Percentiles rank a stretch among this genome's conserved stretches.
phyloP scores from a whole-genome alignment of 768 basidiomycete genomes.

The Stropharia rugosoannulata region DNA sequence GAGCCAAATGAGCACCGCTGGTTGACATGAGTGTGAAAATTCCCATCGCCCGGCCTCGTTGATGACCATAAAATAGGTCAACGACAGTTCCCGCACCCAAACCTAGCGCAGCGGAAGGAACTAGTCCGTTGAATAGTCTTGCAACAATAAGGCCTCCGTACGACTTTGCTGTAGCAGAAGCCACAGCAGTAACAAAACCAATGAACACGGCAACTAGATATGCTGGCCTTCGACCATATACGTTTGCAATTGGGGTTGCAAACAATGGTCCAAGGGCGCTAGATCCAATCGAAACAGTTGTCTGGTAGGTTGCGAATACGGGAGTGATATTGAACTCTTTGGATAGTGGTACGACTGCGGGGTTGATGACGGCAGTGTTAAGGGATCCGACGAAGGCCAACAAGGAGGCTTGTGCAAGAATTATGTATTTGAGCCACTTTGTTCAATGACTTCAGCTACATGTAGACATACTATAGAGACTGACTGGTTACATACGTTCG shows the following conservation, averaged over 20 bases:
- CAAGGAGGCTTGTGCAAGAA: conserved; percentile 30
- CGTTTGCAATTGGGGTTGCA: conserved; percentile 39
- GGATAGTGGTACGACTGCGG: conserved; percentile 36
- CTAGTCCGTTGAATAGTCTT: conserved; percentile 35
- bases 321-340: conserved; percentile 33
- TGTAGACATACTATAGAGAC: background rate
- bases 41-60: conserved; percentile 44
- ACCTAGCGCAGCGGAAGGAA: conserved; percentile 32
- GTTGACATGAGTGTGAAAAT: conserved; percentile 40
- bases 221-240: conserved; percentile 36
- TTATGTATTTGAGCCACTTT: conserved; percentile 35
- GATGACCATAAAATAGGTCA: conserved; percentile 33
- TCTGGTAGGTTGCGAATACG: conserved; percentile 40
- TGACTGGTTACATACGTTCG: conserved; percentile 24
- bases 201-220: conserved; percentile 35
- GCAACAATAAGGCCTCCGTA: conserved; percentile 32
- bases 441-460: background rate
- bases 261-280: conserved; percentile 34
- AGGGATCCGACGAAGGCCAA: conserved; percentile 36
- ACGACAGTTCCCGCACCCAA: conserved; percentile 40
- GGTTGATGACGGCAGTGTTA: conserved; percentile 37
- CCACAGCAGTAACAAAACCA: conserved; percentile 32
- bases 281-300: conserved; percentile 34
- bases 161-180: conserved; percentile 31
- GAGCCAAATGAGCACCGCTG: conserved; percentile 40